phyloP scores from a whole-genome alignment of 1,284 basidiomycete species.

The Cerrena zonata region DNA sequence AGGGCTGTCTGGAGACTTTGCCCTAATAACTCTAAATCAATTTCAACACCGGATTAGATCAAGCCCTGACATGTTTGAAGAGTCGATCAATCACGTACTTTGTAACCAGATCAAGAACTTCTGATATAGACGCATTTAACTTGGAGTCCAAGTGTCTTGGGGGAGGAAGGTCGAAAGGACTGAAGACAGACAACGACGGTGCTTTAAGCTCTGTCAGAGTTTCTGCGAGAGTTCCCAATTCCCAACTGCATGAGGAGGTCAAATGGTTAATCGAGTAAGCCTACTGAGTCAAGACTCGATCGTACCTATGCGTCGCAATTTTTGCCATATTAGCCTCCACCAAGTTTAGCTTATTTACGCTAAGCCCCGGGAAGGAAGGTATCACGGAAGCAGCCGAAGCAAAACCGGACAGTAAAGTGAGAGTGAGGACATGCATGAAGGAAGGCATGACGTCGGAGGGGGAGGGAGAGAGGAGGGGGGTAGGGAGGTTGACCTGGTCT shows the following conservation, averaged over 20 bases:
- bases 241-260: constrained; percentile 49
- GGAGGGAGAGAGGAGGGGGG: not conserved
- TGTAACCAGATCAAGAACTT: constrained; percentile 37
- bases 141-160: constrained; percentile 26
- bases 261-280: not conserved
- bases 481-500: no score
- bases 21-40: constrained; percentile 29
- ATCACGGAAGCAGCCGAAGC: not conserved
- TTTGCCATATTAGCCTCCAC: constrained; percentile 21
- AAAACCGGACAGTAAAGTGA: constrained; percentile 1
- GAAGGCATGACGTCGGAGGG: not conserved
- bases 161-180: constrained; percentile 32
- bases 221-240: constrained; percentile 61
- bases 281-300: not conserved
- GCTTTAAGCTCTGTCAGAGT: constrained; percentile 59
- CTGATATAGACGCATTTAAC: constrained; percentile 28
- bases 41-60: not conserved
- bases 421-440: not conserved
- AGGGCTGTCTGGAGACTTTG: constrained; percentile 29
- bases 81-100: constrained; percentile 23
- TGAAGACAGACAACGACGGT: constrained; percentile 53
- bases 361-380: constrained; percentile 13
- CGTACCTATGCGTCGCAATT: constrained; percentile 28
- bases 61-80: not conserved
- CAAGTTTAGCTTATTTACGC: constrained; percentile 14